Percentiles rank a stretch among this genome's conserved stretches.
phyloP scores from a whole-genome alignment of 352 stramenopile genomes.

The Phytophthora fragariaefolia region DNA sequence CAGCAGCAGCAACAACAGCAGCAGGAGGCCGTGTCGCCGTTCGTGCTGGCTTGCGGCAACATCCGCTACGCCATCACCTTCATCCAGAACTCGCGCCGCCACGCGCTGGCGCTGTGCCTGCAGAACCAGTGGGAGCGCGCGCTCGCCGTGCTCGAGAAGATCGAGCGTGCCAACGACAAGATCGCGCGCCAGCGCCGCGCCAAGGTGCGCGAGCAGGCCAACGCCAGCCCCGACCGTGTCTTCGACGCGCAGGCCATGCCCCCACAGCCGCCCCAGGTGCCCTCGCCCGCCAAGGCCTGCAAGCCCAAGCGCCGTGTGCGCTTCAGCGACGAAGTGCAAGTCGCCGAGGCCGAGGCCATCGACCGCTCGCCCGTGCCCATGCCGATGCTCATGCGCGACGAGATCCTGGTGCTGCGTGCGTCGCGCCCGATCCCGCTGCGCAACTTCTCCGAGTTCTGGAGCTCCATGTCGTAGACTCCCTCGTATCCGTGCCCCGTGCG shows the following conservation, averaged over 20 bases:
- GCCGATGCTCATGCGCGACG: constrained; percentile 72
- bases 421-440: constrained; percentile 71
- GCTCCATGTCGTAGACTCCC: constrained; percentile 37
- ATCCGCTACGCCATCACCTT: constrained; percentile 79
- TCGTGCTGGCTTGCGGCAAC: constrained; percentile 60
- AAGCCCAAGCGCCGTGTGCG: constrained; percentile 50
- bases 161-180: constrained; percentile 82
- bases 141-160: constrained; percentile 78
- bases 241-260: constrained; percentile 34
- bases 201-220: constrained; percentile 66
- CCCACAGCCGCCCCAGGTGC: constrained; percentile 32
- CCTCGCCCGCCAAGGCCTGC: constrained; percentile 24
- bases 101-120: constrained; percentile 68
- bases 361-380: constrained; percentile 69
- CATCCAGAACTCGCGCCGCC: constrained; percentile 75
- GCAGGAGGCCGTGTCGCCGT: constrained; percentile 36
- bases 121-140: constrained; percentile 84
- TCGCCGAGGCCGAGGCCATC: constrained; percentile 47
- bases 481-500: constrained; percentile 15
- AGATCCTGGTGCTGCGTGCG: constrained; percentile 80
- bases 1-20: constrained; percentile 27
- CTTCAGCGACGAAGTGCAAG: constrained; percentile 67
- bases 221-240: constrained; percentile 44
- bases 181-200: constrained; percentile 71
- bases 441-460: constrained; percentile 88